These are phyloP conservation scores for Citrullus amarus DNA, from an alignment of 306 rosid genomes.

Conservation along the genomic window DNA sequence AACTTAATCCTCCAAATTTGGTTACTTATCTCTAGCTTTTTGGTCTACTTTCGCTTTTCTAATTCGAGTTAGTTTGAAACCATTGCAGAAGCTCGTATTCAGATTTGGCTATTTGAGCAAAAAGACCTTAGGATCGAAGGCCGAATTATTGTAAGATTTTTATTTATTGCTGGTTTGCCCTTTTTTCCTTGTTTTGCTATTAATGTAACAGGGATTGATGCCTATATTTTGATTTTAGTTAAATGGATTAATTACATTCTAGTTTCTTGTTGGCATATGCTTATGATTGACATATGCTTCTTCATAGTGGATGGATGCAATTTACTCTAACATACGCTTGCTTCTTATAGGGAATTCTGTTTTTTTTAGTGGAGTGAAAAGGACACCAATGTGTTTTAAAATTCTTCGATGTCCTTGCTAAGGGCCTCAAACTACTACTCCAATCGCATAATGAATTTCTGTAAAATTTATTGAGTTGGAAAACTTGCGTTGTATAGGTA, in stretches of 20 bases:
- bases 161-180: not conserved
- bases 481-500: not conserved
- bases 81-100: conserved; percentile 67
- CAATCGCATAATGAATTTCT: not conserved
- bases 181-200: not conserved
- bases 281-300: not conserved
- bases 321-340: not conserved
- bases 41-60: not conserved
- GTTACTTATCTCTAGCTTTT: not conserved
- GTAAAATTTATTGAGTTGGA: not conserved
- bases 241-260: not conserved
- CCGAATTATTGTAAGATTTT: conserved; percentile 56
- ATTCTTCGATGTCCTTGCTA: not conserved
- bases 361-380: not conserved
- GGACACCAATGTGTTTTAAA: not conserved
- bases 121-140: conserved; percentile 79
- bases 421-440: not conserved
- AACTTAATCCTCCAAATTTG: not conserved
- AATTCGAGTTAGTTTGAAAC: not conserved
- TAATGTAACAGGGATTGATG: not conserved
- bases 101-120: conserved; percentile 84
- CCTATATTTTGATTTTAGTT: not conserved
- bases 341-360: not conserved
- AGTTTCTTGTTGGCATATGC: not conserved
- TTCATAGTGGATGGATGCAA: not conserved